These are phyloP conservation scores for Biancaea sappan DNA, from an alignment of 306 rosid genomes.

Conservation along the genomic window DNA sequence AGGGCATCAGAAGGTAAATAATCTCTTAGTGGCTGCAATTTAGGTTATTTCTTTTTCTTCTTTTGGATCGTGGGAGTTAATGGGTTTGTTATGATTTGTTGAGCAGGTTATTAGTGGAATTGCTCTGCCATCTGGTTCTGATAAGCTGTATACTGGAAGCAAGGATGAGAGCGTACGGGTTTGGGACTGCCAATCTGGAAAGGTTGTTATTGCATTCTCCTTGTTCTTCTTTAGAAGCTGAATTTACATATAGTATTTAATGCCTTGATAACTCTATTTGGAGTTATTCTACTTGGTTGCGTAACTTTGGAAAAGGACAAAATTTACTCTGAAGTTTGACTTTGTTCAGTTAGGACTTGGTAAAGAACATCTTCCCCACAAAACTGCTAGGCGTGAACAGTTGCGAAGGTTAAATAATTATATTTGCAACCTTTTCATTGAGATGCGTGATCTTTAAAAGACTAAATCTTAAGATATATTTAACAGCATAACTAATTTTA, in stretches of 20 bases:
- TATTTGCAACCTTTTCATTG: constrained; percentile 7
- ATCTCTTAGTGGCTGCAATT: not conserved
- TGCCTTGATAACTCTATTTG: not conserved
- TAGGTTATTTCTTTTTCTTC: not conserved
- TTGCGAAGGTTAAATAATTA: not conserved
- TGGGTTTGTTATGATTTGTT: constrained; percentile 27
- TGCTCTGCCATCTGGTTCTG: constrained; percentile 86
- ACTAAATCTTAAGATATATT: not conserved
- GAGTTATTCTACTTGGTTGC: constrained; percentile 11
- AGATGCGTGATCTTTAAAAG: not conserved
- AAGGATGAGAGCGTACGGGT: constrained; percentile 81
- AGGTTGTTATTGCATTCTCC: constrained; percentile 53
- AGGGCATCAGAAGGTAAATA: constrained; percentile 80
- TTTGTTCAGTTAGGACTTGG: not conserved
- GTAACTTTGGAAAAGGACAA: not conserved
- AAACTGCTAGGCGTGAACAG: not conserved
- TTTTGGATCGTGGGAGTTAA: constrained; percentile 20
- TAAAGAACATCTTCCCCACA: not conserved
- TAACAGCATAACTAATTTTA: not conserved
- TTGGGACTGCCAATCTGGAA: constrained; percentile 97
- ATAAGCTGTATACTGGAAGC: constrained; percentile 93
- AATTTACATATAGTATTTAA: constrained; percentile 2
- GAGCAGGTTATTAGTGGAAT: constrained; percentile 85
- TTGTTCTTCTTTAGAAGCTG: not conserved
- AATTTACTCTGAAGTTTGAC: not conserved